Percentiles rank a stretch among this genome's conserved stretches.
These are phyloP conservation scores for Marchantia paleacea DNA, from an alignment of 225 moss, liverwort and hornwort genomes.

Conservation along the genomic window DNA sequence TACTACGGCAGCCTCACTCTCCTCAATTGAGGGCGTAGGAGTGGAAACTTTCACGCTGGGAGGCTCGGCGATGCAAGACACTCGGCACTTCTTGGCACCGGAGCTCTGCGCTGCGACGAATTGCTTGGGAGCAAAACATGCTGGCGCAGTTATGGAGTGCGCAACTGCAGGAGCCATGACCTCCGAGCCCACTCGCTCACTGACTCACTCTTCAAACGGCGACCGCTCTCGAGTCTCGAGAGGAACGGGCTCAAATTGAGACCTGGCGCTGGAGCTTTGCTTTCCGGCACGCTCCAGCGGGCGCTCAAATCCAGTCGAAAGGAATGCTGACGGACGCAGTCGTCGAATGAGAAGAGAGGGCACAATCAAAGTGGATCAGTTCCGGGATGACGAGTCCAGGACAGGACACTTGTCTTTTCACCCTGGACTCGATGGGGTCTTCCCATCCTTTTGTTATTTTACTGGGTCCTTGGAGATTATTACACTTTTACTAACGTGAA, in stretches of 20 bases:
- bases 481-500: too few relatives aligned
- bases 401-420: too few relatives aligned
- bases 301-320: background rate
- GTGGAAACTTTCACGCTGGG: constrained; percentile 39
- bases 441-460: too few relatives aligned
- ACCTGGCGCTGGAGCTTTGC: background rate
- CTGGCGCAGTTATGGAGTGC: constrained; percentile 34
- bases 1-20: constrained; percentile 84
- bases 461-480: too few relatives aligned
- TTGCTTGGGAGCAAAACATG: constrained; percentile 25
- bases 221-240: background rate
- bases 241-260: background rate
- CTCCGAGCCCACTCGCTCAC: background rate
- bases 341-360: constrained; percentile 7
- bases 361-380: background rate
- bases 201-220: background rate
- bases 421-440: too few relatives aligned
- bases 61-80: constrained; percentile 84
- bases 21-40: constrained; percentile 56
- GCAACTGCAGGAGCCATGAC: constrained; percentile 29
- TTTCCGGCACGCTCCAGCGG: background rate
- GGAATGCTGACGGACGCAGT: background rate
- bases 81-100: constrained; percentile 26
- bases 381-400: too few relatives aligned
- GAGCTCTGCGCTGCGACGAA: constrained; percentile 16